Evolutionary conservation across 140 eudicot genomes (phyloP), one percentile per base, ranked within the genome.

Genomic region (Bidens hawaiensis): DNA sequence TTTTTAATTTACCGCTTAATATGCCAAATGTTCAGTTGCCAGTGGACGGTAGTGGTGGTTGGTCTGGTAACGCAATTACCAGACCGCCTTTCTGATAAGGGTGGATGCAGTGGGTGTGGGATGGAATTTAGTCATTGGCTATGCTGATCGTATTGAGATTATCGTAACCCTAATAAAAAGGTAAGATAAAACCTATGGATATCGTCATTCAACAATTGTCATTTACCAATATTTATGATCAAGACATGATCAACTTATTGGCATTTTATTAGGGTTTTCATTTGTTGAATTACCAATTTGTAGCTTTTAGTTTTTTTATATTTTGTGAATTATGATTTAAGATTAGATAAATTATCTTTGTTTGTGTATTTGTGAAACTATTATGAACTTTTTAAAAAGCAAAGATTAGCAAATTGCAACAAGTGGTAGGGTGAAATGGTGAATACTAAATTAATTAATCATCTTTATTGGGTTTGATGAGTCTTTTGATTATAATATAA

Each of bases 1-100:
- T 87, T 22, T 74, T 83, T 47, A 83, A 87, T 46, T 53, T 83
- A 62, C 95, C 91, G 10, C 66, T 78, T 0, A 75, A 73, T 57
- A 81, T 83, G 85, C 81, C 85, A 1, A 78, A 82, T 21, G 89
- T 84, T 16, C 94, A 81, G 68, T 75, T 79, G 3, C 94, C 82
- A 17, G 74, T 74, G 36, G 94, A 78, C 6, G 89, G 87, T n/a
- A n/a, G n/a, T 11, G 80, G 89, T 33, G 78, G 87, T 49, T 81
- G 94, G 88, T 49, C 65, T 2, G 86, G 89, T 36, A 81, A 76
- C 70, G 54, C 83, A 11, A 51, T 76, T 3, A 70, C 52, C 63
- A 78, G 89, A 69, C 76, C 75, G 21, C 82, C 75, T 18, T 85
- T 74, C 46, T 80, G 64, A 66, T n/a, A n/a, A n/a, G n/a, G n/a